Conservation (phyloP, 306 rosid genomes). For the Cyamopsis tetragonoloba region DNA sequence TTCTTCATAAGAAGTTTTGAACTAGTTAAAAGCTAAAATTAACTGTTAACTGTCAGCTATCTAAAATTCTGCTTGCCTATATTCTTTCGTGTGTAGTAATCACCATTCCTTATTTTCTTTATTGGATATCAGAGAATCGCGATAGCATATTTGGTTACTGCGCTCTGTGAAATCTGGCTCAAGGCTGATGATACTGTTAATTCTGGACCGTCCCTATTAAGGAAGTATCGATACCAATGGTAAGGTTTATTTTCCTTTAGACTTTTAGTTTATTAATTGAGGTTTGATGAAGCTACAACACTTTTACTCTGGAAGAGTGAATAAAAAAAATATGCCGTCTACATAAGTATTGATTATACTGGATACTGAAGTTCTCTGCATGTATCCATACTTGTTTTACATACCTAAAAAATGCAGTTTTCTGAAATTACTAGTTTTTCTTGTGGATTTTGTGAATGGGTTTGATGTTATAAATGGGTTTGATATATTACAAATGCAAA, state of each 20-base stretch:
- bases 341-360: too few relatives aligned
- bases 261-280: background rate
- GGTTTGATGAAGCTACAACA: background rate
- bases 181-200: constrained; percentile 52
- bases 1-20: too few relatives aligned
- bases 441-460: background rate
- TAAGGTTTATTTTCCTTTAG: constrained; percentile 33
- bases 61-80: background rate
- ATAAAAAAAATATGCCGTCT: too few relatives aligned
- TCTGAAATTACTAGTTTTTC: background rate
- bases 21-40: background rate
- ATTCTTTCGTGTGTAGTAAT: background rate
- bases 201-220: constrained; percentile 60
- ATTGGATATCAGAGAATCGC: constrained; percentile 68
- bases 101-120: background rate
- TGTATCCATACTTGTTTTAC: too few relatives aligned
- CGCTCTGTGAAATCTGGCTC: constrained; percentile 93
- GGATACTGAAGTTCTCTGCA: too few relatives aligned
- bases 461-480: too few relatives aligned
- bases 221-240: constrained; percentile 74
- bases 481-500: too few relatives aligned
- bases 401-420: too few relatives aligned
- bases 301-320: background rate
- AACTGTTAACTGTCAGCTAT: background rate
- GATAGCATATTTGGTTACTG: constrained; percentile 67